Evolutionary conservation across 2,329 filamentous ascomycete genomes (phyloP).

Genomic region (Botrytis galanthina): DNA sequence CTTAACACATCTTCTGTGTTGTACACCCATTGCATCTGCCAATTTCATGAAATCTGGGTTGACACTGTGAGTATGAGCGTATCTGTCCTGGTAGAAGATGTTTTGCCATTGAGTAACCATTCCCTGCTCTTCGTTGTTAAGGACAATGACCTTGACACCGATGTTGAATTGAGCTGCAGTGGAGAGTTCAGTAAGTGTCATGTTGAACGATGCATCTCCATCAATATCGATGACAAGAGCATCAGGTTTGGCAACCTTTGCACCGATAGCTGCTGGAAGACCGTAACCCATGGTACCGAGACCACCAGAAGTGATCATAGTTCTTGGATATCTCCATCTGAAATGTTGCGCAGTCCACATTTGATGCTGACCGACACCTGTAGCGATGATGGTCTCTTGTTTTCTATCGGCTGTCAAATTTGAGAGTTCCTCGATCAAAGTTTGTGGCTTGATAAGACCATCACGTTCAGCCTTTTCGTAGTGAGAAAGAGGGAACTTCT

Average conservation of each 20-base stretch:
- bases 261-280: slow-evolving; percentile 90
- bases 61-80: slow-evolving; percentile 85
- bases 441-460: slow-evolving; percentile 90
- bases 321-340: slow-evolving; percentile 86
- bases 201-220: slow-evolving; percentile 97
- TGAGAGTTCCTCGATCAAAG: slow-evolving; percentile 86
- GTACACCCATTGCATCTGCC: slow-evolving; percentile 85
- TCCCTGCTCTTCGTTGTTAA: slow-evolving; percentile 97
- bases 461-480: slow-evolving; percentile 76
- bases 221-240: slow-evolving; percentile 82
- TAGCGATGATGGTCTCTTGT: slow-evolving; percentile 81
- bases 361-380: slow-evolving; percentile 95
- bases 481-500: slow-evolving; percentile 77
- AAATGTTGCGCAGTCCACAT: slow-evolving; percentile 99
- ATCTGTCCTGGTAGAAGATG: slow-evolving; percentile 94
- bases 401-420: slow-evolving; percentile 78
- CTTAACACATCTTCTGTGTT: slow-evolving; percentile 68
- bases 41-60: slow-evolving; percentile 98
- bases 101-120: slow-evolving; percentile 99
- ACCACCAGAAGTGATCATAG: slow-evolving; percentile 95
- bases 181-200: slow-evolving; percentile 94
- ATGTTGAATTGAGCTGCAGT: slow-evolving; percentile 96
- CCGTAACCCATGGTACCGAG: slow-evolving; percentile 96
- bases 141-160: slow-evolving; percentile 86
- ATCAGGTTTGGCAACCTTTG: slow-evolving; percentile 74